phyloP scores from a whole-genome alignment of 2,329 filamentous ascomycete species.

The Aspergillus novoparasiticus region DNA sequence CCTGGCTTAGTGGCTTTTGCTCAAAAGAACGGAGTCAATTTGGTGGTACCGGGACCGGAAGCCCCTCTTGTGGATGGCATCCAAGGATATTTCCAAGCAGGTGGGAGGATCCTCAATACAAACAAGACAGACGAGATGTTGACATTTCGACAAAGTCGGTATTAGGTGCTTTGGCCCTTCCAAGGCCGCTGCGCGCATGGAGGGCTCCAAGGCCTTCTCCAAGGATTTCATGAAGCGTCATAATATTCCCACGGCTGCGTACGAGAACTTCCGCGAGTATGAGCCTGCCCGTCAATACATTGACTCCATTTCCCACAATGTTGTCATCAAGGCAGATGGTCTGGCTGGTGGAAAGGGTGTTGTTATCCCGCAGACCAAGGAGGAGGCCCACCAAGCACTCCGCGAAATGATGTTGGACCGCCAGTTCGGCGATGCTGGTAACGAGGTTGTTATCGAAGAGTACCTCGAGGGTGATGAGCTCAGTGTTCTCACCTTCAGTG shows the following conservation, averaged over 20 bases:
- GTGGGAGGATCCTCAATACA: conserved; percentile 33
- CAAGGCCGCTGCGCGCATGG: conserved; percentile 81
- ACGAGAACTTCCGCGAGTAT: conserved; percentile 84
- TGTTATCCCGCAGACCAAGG: conserved; percentile 78
- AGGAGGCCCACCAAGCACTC: conserved; percentile 79
- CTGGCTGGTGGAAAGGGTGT: conserved; percentile 95
- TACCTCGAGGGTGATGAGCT: conserved; percentile 89
- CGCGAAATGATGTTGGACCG: conserved; percentile 88
- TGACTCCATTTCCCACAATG: conserved; percentile 67
- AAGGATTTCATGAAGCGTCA: conserved; percentile 97
- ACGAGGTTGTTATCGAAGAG: conserved; percentile 95
- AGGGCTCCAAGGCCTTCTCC: conserved; percentile 94
- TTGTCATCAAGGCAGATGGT: conserved; percentile 93
- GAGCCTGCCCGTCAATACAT: conserved; percentile 74
- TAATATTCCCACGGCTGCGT: conserved; percentile 85
- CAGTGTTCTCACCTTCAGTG: conserved; percentile 86
- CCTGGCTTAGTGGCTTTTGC: conserved; percentile 74
- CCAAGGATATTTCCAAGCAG: conserved; percentile 74
- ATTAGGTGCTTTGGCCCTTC: conserved; percentile 86
- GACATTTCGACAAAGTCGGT: conserved; percentile 50
- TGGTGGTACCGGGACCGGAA: conserved; percentile 89
- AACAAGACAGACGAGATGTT: neutral
- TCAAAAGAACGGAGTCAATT: conserved; percentile 70
- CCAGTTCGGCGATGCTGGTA: conserved; percentile 82
- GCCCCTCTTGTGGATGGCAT: conserved; percentile 91